Percentiles rank a stretch among this genome's conserved stretches.
Conservation (phyloP, 257 asterid species). For the Vinca minor region DNA sequence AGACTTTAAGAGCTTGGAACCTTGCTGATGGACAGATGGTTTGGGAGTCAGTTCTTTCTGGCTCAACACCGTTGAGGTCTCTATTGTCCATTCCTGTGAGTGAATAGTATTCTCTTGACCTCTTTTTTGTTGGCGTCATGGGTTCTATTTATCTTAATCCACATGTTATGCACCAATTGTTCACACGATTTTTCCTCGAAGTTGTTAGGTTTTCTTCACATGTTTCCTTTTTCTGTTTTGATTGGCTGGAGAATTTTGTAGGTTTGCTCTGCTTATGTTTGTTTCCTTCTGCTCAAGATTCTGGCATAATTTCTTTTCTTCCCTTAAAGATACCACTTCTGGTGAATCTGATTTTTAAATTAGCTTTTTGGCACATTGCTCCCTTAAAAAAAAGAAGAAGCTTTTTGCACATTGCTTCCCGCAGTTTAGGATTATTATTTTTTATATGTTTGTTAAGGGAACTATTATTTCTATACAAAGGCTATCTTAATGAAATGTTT, state of each 20-base stretch:
- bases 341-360: not conserved
- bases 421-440: not conserved
- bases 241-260: not conserved
- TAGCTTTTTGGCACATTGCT: too few species aligned
- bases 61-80: conserved; percentile 52
- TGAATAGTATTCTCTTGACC: conserved; percentile 14
- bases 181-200: not conserved
- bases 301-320: not conserved
- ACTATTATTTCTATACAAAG: too few species aligned
- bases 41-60: conserved; percentile 79
- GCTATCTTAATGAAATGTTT: too few species aligned
- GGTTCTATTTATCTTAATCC: not conserved
- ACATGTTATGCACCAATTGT: not conserved
- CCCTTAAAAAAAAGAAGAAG: too few species aligned
- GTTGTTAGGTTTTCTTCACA: not conserved
- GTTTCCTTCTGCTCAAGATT: not conserved
- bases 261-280: not conserved
- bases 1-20: conserved; percentile 91
- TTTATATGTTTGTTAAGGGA: too few species aligned
- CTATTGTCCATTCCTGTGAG: conserved; percentile 70
- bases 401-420: not conserved
- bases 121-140: not conserved
- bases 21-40: conserved; percentile 99
- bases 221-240: not conserved
- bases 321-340: too few species aligned